phyloP scores from a whole-genome alignment of 2,329 filamentous ascomycete species.

The Hortaea werneckii region DNA sequence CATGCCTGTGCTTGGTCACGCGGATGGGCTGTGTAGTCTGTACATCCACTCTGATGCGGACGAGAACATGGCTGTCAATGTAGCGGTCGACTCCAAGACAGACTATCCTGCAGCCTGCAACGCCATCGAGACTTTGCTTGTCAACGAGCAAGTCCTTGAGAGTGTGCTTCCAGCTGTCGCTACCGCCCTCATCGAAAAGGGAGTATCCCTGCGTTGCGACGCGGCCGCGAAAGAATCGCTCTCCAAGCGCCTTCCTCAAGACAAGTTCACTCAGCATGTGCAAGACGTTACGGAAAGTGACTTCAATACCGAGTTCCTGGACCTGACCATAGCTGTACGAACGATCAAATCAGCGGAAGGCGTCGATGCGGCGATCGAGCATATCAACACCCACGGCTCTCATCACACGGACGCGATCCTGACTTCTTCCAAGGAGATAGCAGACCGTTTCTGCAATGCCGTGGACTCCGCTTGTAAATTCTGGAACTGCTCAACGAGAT shows the following conservation, averaged over 20 bases:
- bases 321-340: slow-evolving; percentile 75
- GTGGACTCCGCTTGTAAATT: slow-evolving; percentile 89
- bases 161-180: slow-evolving; percentile 63
- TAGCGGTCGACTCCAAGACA: slow-evolving; percentile 85
- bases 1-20: slow-evolving; percentile 92
- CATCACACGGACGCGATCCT: slow-evolving; percentile 91
- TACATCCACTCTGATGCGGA: slow-evolving; percentile 78
- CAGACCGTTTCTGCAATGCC: slow-evolving; percentile 72
- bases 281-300: slow-evolving; percentile 60
- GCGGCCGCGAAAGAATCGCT: slow-evolving; percentile 55
- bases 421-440: slow-evolving; percentile 56
- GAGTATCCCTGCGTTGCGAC: slow-evolving; percentile 79
- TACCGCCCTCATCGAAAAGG: slow-evolving; percentile 61
- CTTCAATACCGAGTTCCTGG: slow-evolving; percentile 82
- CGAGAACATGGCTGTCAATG: slow-evolving; percentile 56
- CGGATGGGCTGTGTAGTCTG: slow-evolving; percentile 81
- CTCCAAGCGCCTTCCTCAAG: slow-evolving; percentile 33
- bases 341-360: slow-evolving; percentile 44
- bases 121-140: slow-evolving; percentile 79
- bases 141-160: slow-evolving; percentile 60
- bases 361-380: slow-evolving; percentile 62
- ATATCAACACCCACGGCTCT: slow-evolving; percentile 88
- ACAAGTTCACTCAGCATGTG: slow-evolving; percentile 35
- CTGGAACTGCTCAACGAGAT: slow-evolving; percentile 91
- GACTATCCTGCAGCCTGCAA: slow-evolving; percentile 96